phyloP scores from a whole-genome alignment of 352 stramenopile species.

The Phytophthora agathidicida region DNA sequence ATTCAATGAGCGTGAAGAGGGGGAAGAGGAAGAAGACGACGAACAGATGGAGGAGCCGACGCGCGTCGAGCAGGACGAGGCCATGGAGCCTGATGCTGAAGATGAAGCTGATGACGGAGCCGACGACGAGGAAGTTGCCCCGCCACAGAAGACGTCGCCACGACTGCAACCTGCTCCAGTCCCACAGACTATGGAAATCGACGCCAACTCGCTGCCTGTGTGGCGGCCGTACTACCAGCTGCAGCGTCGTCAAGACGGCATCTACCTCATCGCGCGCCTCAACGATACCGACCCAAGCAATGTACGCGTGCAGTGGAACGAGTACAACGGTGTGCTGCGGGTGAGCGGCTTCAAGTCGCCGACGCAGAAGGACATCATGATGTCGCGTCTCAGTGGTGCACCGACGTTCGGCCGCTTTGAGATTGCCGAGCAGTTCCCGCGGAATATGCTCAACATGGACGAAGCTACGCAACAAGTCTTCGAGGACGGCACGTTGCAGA shows the following conservation, averaged over 20 bases:
- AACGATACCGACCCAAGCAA: conserved; percentile 35
- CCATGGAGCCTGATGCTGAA: conserved; percentile 11
- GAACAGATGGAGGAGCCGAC: conserved; percentile 15
- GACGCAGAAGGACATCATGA: conserved; percentile 59
- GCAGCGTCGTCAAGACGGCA: conserved; percentile 47
- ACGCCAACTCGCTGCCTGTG: conserved; percentile 43
- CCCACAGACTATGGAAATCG: conserved; percentile 9
- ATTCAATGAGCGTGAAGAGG: conserved; percentile 27
- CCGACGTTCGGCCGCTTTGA: conserved; percentile 75
- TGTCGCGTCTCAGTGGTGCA: conserved; percentile 56
- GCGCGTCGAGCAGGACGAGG: conserved; percentile 20
- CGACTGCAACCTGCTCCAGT: neutral
- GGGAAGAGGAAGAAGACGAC: conserved; percentile 19
- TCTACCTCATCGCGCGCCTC: conserved; percentile 48
- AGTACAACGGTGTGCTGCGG: conserved; percentile 43
- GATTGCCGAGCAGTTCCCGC: conserved; percentile 59
- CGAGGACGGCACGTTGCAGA: conserved; percentile 57
- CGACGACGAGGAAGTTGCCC: conserved; percentile 14
- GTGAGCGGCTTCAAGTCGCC: conserved; percentile 60
- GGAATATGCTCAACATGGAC: conserved; percentile 52
- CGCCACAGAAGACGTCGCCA: conserved; percentile 12
- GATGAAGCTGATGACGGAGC: conserved; percentile 22
- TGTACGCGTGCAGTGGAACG: conserved; percentile 51
- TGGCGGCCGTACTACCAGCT: conserved; percentile 72
- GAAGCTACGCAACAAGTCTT: conserved; percentile 55